Evolutionary conservation across 768 basidiomycete genomes (phyloP).

Genomic region (Rhodotorula diobovata): DNA sequence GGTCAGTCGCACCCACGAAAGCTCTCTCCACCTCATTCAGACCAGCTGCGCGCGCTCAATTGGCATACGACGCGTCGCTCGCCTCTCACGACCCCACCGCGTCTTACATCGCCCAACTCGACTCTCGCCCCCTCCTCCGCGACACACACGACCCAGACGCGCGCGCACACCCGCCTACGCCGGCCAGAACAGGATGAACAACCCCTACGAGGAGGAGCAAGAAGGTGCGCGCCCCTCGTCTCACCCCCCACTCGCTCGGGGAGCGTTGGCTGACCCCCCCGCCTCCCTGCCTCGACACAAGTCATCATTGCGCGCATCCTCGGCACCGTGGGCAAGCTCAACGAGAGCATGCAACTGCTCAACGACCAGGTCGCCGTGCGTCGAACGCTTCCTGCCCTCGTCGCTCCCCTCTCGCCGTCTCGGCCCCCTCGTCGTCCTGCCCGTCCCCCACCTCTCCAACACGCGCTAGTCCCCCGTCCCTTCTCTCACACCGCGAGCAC

Average conservation of each 20-base stretch:
- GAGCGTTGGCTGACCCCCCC: neutral
- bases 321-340: conserved; percentile 41
- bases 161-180: too few species aligned
- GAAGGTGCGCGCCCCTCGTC: conserved; percentile 7
- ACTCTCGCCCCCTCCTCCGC: too few species aligned
- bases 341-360: conserved; percentile 41
- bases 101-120: too few species aligned
- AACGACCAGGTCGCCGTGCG: conserved; percentile 37
- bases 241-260: neutral
- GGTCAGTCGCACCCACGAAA: too few species aligned
- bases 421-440: neutral
- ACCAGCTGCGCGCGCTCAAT: too few species aligned
- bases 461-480: too few species aligned
- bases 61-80: too few species aligned
- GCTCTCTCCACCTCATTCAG: too few species aligned
- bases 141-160: too few species aligned
- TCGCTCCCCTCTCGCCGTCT: neutral
- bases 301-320: conserved; percentile 35
- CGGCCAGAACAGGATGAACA: conserved; percentile 15
- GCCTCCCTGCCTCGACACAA: neutral
- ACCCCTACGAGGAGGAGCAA: conserved; percentile 41
- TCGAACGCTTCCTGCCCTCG: neutral
- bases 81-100: too few species aligned
- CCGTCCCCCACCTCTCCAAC: too few species aligned
- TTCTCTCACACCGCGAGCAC: too few species aligned